Conservation (phyloP, 2,329 filamentous ascomycete genomes). For the Trematosphaeria pertusa region DNA sequence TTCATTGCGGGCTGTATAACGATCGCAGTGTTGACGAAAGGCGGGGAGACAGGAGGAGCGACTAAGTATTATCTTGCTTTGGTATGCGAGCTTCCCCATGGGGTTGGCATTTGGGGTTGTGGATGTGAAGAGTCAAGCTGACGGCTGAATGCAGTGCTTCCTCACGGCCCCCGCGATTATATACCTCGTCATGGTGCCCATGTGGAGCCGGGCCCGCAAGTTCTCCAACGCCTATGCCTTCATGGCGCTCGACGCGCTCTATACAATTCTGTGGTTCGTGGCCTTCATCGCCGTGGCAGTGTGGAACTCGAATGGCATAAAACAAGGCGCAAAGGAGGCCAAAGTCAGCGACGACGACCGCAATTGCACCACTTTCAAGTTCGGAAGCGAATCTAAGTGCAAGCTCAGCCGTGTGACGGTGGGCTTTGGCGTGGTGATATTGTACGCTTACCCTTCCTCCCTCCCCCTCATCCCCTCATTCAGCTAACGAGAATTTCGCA, state of each 20-base stretch:
- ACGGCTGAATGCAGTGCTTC: constrained; percentile 59
- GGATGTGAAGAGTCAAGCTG: constrained; percentile 19
- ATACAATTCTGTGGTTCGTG: constrained; percentile 64
- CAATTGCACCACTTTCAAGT: constrained; percentile 63
- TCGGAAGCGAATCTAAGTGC: constrained; percentile 63
- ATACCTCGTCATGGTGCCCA: constrained; percentile 66
- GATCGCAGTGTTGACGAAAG: constrained; percentile 64
- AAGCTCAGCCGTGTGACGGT: constrained; percentile 62
- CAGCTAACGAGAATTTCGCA: constrained; percentile 25
- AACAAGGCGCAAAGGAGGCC: constrained; percentile 53
- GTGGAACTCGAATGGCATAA: constrained; percentile 63
- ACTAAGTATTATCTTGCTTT: constrained; percentile 65
- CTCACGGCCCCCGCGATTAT: constrained; percentile 64
- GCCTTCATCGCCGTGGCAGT: constrained; percentile 64
- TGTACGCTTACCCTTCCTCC: constrained; percentile 49
- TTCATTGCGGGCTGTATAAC: constrained; percentile 66
- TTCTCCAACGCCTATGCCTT: constrained; percentile 69
- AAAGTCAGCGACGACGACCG: constrained; percentile 51
- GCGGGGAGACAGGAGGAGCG: constrained; percentile 60
- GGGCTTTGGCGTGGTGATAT: constrained; percentile 64
- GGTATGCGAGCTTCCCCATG: too few relatives aligned
- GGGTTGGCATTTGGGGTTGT: too few relatives aligned
- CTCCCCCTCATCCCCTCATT: not conserved
- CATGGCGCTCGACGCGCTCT: constrained; percentile 62
- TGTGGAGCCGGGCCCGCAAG: constrained; percentile 64